Percentiles rank a stretch among this genome's conserved stretches.
Conservation (phyloP, 306 rosid species). For the Fragaria ananassa region DNA sequence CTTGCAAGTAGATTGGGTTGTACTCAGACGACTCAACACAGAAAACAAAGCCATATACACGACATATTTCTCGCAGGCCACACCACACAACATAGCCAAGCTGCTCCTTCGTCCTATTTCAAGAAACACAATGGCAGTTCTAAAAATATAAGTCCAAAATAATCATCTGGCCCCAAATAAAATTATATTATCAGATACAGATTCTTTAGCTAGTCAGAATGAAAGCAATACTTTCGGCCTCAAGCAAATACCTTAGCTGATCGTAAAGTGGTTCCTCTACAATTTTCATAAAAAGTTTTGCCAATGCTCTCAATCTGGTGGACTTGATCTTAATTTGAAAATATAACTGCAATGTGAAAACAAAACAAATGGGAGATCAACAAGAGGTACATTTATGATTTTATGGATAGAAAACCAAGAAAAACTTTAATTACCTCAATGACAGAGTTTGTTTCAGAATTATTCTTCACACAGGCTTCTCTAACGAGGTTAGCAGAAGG, state of each 20-base stretch:
- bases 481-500: slow-evolving; percentile 67
- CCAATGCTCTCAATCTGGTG: slow-evolving; percentile 62
- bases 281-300: slow-evolving; percentile 80
- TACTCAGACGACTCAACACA: slow-evolving; percentile 84
- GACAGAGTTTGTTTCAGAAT: slow-evolving; percentile 78
- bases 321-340: slow-evolving; percentile 74
- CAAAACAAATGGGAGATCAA: slow-evolving; percentile 12
- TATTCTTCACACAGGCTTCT: slow-evolving; percentile 74
- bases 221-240: slow-evolving; percentile 18
- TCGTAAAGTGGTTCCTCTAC: slow-evolving; percentile 82
- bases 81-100: slow-evolving; percentile 89
- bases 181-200: neutral
- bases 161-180: slow-evolving; percentile 4
- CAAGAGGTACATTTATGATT: neutral
- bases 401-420: slow-evolving; percentile 14
- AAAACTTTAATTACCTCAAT: slow-evolving; percentile 62
- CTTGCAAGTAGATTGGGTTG: slow-evolving; percentile 74
- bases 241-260: slow-evolving; percentile 74
- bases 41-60: slow-evolving; percentile 75
- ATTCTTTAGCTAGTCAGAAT: neutral
- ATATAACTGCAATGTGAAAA: slow-evolving; percentile 66
- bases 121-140: slow-evolving; percentile 19
- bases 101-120: slow-evolving; percentile 93
- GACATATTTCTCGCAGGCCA: slow-evolving; percentile 65
- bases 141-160: slow-evolving; percentile 1